Percentiles rank a stretch among this genome's conserved stretches.
Conservation (phyloP, 73 alveolate genomes). For the Tetrahymena thermophila region DNA sequence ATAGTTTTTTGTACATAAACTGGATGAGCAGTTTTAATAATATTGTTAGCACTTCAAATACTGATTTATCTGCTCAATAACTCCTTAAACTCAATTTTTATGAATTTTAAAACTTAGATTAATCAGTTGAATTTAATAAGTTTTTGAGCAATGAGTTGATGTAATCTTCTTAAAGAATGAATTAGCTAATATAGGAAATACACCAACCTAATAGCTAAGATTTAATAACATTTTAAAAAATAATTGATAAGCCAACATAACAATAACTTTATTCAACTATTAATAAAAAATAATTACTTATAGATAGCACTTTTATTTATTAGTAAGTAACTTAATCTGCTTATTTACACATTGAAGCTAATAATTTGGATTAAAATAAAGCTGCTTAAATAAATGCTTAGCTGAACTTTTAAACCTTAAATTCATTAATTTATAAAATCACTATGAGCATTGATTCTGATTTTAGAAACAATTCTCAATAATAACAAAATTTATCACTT, state of each 20-base stretch:
- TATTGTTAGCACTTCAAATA: not conserved
- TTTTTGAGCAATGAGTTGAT: not conserved
- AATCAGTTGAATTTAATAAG: not conserved
- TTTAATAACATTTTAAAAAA: not conserved
- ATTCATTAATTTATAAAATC: not conserved
- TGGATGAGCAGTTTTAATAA: not conserved
- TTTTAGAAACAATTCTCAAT: not conserved
- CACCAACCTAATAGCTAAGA: not conserved
- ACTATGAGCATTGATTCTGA: not conserved
- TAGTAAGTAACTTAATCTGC: not conserved
- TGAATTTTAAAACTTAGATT: not conserved
- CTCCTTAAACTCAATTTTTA: not conserved
- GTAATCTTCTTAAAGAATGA: not conserved
- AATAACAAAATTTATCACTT: not conserved
- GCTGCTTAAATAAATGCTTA: not conserved
- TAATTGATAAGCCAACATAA: not conserved
- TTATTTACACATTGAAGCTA: not conserved
- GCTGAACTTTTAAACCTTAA: not conserved
- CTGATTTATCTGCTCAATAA: not conserved
- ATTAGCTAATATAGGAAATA: not conserved
- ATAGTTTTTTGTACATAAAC: not conserved
- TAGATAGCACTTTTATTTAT: not conserved
- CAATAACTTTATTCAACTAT: not conserved
- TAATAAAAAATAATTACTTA: not conserved
- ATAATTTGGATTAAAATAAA: not conserved